Base-by-base conservation (phyloP, 176 grass and related monocot species). In the barley (Hordeum vulgare) region DNA sequence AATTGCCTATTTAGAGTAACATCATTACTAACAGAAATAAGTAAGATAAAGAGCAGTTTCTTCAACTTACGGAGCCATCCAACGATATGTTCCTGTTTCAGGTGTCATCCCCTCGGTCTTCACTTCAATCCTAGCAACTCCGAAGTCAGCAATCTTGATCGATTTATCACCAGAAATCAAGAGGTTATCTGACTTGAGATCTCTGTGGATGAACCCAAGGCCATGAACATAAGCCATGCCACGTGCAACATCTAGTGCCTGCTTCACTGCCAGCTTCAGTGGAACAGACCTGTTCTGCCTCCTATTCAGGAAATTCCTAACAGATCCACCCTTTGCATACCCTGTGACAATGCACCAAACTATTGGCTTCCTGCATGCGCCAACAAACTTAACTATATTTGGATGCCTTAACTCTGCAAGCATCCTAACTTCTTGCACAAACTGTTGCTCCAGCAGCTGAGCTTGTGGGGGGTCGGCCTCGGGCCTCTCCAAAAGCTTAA, bases 1-100 rank as follows among this genome's bases (percentile, higher is more conserved):
- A 66, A 67, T 37, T 79, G 15, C 2, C 17, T 82, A 53, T 61
- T 47, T 13, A 49, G 26, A 79, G 66, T 45, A 79, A 39, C 3
- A 83, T 68, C 57, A 79, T 28, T n/a, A 68, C 24, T 8, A 37
- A 74, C 7, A 49, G 45, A 70, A 85, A 61, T 15, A 75, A 74
- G 39, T 3, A 83, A 74, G 12, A 66, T 13, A 61, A 83, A 79
- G 27, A 49, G 66, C 35, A 61, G 44, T 67, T 25, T 74, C 29
- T 80, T 86, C 39, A 75, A 93, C 94, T 88, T 93, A 96, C 94
- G 90, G 94, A 75, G 94, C 94, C 90, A 96, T 96, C 94, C 90
- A 96, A 82, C 90, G 94, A 33, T 96, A 96, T 72, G 90, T 96
- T 81, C 94, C 94, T 75, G 94, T 96, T 86, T 96, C 94, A 81